These are phyloP conservation scores for Penicillium nordicum DNA, from an alignment of 2,329 filamentous ascomycete genomes.

Conservation along the genomic window DNA sequence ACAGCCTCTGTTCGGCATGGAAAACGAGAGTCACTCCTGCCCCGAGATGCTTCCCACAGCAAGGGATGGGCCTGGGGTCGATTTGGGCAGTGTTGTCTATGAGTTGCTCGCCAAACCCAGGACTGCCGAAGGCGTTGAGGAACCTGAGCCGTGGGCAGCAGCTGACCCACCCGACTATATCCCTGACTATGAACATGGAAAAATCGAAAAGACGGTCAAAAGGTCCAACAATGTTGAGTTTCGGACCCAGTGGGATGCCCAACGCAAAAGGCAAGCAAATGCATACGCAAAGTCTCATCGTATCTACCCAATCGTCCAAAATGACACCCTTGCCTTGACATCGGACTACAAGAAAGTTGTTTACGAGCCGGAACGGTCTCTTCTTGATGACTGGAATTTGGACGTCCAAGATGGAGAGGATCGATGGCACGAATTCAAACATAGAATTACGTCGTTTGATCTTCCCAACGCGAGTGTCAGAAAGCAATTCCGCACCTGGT, in stretches of 20 bases:
- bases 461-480: background rate
- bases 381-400: background rate
- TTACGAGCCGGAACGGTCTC: background rate
- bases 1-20: background rate
- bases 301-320: background rate
- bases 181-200: background rate
- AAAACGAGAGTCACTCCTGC: slow-evolving; percentile 4
- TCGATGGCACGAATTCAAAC: background rate
- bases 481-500: slow-evolving; percentile 17
- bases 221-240: background rate
- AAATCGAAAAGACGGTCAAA: background rate
- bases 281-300: background rate
- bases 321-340: background rate
- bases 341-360: background rate
- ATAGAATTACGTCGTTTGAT: background rate
- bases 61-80: slow-evolving; percentile 29
- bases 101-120: slow-evolving; percentile 9
- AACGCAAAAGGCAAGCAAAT: background rate
- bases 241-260: background rate
- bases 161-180: background rate
- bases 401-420: background rate
- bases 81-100: slow-evolving; percentile 22
- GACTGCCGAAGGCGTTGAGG: background rate
- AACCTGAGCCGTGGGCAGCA: background rate
- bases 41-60: slow-evolving; percentile 22